A percentile compares a stretch with the other conserved stretches of the same genome.
phyloP scores from a whole-genome alignment of 768 basidiomycete species.

The Pholiota conissans region DNA sequence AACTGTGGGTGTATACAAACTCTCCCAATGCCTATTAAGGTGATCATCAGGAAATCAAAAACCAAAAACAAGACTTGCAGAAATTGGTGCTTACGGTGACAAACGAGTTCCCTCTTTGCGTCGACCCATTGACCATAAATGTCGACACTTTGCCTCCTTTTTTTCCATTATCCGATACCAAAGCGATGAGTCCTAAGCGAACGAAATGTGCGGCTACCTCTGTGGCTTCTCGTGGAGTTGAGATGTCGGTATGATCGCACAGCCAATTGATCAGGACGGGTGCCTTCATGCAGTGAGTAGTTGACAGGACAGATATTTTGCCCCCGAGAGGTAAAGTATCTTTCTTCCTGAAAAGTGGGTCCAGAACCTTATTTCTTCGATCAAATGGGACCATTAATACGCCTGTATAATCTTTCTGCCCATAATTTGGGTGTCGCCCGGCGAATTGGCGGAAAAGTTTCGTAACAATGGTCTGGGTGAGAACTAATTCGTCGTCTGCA shows the following conservation, averaged over 20 bases:
- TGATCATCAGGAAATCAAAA: not conserved
- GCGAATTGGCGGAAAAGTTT: slow-evolving; percentile 4
- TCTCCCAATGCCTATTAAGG: slow-evolving; percentile 4
- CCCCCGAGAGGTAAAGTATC: slow-evolving; percentile 1
- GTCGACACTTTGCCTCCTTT: not conserved
- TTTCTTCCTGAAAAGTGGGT: not conserved
- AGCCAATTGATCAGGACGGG: slow-evolving; percentile 3
- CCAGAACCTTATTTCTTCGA: not conserved
- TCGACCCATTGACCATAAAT: slow-evolving; percentile 6
- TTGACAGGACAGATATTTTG: slow-evolving; percentile 4
- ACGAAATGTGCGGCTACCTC: slow-evolving; percentile 14
- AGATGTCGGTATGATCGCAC: slow-evolving; percentile 4
- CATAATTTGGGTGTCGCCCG: slow-evolving; percentile 7
- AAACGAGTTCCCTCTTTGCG: slow-evolving; percentile 4
- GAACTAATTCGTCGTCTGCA: slow-evolving; percentile 8
- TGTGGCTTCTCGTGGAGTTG: slow-evolving; percentile 8
- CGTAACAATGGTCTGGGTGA: slow-evolving; percentile 6
- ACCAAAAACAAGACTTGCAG: not conserved
- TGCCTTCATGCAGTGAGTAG: slow-evolving; percentile 10
- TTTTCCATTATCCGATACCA: slow-evolving; percentile 5
- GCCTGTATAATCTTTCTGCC: not conserved
- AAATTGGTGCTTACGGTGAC: not conserved
- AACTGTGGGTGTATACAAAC: slow-evolving; percentile 3
- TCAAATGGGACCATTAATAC: not conserved
- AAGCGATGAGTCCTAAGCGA: slow-evolving; percentile 7